Evolutionary conservation across 176 grass and related monocot genomes (phyloP), one percentile per base, ranked within the genome.

Genomic region (Eragrostis nindensis): DNA sequence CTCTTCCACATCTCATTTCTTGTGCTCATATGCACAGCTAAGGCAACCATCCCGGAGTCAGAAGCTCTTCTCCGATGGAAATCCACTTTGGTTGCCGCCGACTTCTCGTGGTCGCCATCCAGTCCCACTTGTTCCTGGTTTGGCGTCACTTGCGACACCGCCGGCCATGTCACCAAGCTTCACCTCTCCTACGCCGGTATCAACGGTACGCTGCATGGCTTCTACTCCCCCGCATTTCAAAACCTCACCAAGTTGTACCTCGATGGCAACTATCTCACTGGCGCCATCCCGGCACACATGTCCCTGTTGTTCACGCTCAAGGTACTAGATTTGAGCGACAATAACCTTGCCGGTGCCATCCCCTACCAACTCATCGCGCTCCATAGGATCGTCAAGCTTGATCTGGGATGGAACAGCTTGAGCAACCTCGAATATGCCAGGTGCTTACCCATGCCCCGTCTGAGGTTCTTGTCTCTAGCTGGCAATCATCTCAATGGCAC

Each of bases 41-140:
- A 2, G 0, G 66, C 32, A 2, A 77, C 12, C 48, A 44, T 10
- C 10, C 56, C 2, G 1, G 76, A 68, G 17, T 77, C 64, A 72
- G 54, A 74, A 56, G 83, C 90, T 8, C 84, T 96, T 5, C 62
- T 88, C 44, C 79, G 45, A 13, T 96, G 90, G 88, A 90, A 86
- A 62, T 78, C 70, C 57, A 88, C 82, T 42, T n/a, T 95, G 85
- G 1, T 61, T 50, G 11, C 10, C 16, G 14, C 61, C 32, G 11
- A 15, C 11, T 29, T 62, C 7, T 86, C 87, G 1, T 92, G 92
- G 87, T 83, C 84, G 2, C 75, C 8, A 14, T 39, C 75, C 41
- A 91, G 87, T 40, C 40, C 73, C 13, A 80, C 26, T 36, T 90
- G 89, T 27, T 18, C 29, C 24, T 95, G 90, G 87, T 65, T 32